Evolutionary conservation across 495 filamentous ascomycete genomes (phyloP).

Genomic region (Annulohypoxylon moriforme): DNA sequence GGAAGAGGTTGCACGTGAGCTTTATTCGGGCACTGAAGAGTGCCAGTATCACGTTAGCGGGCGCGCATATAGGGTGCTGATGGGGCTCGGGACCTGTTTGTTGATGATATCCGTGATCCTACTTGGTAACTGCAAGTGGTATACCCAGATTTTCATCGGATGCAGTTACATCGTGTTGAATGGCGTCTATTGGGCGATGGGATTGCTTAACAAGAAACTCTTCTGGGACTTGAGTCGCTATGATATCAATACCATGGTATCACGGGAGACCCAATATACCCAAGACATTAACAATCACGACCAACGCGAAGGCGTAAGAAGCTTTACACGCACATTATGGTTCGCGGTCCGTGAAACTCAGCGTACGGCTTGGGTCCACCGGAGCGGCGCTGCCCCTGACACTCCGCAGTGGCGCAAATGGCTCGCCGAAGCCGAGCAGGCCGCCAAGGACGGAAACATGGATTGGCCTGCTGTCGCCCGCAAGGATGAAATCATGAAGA

Average conservation of each 20-base stretch:
- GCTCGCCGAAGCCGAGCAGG: slow-evolving; percentile 60
- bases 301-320: slow-evolving; percentile 51
- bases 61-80: slow-evolving; percentile 59
- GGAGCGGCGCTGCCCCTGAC: slow-evolving; percentile 59
- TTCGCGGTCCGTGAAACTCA: slow-evolving; percentile 65
- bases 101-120: slow-evolving; percentile 71
- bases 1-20: slow-evolving; percentile 72
- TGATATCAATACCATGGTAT: slow-evolving; percentile 52
- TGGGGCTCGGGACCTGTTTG: slow-evolving; percentile 67
- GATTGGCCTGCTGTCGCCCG: slow-evolving; percentile 62
- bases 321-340: slow-evolving; percentile 67
- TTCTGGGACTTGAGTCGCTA: slow-evolving; percentile 67
- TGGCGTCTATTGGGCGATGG: slow-evolving; percentile 67
- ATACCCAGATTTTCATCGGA: slow-evolving; percentile 68
- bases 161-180: slow-evolving; percentile 69
- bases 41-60: slow-evolving; percentile 64
- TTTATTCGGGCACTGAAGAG: slow-evolving; percentile 70
- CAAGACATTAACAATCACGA: slow-evolving; percentile 48
- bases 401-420: slow-evolving; percentile 64
- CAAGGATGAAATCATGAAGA: slow-evolving; percentile 62
- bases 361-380: slow-evolving; percentile 60
- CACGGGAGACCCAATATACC: slow-evolving; percentile 47
- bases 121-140: slow-evolving; percentile 70
- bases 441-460: slow-evolving; percentile 46
- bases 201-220: slow-evolving; percentile 56